Conservation (phyloP, 192 early-diverging fungal genomes). For the Mortierella hygrophila region DNA sequence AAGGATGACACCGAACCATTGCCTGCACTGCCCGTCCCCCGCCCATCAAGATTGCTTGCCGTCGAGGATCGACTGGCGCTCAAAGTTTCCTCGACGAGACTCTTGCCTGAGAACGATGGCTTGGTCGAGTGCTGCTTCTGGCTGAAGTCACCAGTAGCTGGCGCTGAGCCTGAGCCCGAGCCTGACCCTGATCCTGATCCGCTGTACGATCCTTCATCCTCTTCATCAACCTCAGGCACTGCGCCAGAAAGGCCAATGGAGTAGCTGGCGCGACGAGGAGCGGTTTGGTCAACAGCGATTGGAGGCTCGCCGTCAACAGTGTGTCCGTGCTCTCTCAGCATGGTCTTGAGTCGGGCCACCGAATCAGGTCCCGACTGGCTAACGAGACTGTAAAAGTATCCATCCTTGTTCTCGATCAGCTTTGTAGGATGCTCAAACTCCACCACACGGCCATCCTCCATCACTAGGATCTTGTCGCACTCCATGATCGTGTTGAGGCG, state of each 20-base stretch:
- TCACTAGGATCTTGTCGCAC: slow-evolving; percentile 65
- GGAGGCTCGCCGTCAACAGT: slow-evolving; percentile 31
- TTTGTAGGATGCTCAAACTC: slow-evolving; percentile 58
- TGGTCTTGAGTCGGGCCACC: slow-evolving; percentile 42
- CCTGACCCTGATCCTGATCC: slow-evolving; percentile 1
- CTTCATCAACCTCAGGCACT: slow-evolving; percentile 8
- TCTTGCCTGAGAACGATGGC: neutral
- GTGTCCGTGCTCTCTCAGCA: slow-evolving; percentile 49
- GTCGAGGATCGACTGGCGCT: slow-evolving; percentile 5
- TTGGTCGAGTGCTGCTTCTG: slow-evolving; percentile 7
- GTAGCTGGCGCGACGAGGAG: neutral
- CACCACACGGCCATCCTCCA: slow-evolving; percentile 62
- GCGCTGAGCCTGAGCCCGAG: neutral
- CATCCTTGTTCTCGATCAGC: slow-evolving; percentile 55
- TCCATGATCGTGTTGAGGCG: slow-evolving; percentile 69
- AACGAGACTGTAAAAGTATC: slow-evolving; percentile 56
- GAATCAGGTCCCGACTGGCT: slow-evolving; percentile 50
- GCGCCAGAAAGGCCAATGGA: neutral
- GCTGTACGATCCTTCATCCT: neutral
- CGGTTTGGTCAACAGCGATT: slow-evolving; percentile 8
- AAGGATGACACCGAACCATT: neutral
- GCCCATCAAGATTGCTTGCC: neutral
- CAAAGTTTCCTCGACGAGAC: neutral
- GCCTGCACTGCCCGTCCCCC: neutral
- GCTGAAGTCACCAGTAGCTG: too few relatives aligned